A percentile compares a stretch with the other conserved stretches of the same genome.
These are phyloP conservation scores for Heteromeles arbutifolia DNA, from an alignment of 306 rosid genomes.

Conservation along the genomic window DNA sequence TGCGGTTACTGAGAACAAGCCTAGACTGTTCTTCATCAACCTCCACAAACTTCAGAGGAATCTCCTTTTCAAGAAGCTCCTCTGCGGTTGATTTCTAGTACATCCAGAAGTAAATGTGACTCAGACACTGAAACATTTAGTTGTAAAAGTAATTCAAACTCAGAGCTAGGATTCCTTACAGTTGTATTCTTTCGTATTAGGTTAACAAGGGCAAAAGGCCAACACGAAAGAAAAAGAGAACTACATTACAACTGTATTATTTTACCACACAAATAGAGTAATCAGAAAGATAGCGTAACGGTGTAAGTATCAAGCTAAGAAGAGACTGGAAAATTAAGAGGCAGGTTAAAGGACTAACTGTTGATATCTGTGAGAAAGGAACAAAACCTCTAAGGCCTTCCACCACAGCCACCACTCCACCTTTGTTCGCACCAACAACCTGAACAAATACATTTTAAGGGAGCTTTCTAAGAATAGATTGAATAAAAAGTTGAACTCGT, in stretches of 20 bases:
- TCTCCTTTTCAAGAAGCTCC: constrained; percentile 72
- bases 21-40: constrained; percentile 90
- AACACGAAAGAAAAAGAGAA: too few species aligned
- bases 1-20: constrained; percentile 92
- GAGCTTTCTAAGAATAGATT: neutral
- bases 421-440: constrained; percentile 82
- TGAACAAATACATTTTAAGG: constrained; percentile 19
- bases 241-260: neutral
- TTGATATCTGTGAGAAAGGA: constrained; percentile 91
- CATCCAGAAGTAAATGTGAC: constrained; percentile 4
- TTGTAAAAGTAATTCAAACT: neutral
- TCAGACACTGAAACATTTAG: neutral
- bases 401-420: constrained; percentile 90
- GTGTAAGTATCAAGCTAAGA: neutral
- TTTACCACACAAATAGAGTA: neutral
- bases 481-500: neutral
- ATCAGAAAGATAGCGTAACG: neutral
- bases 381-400: constrained; percentile 94
- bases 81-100: constrained; percentile 70
- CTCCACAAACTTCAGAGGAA: constrained; percentile 95
- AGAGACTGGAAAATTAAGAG: neutral
- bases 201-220: too few species aligned
- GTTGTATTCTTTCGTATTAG: too few species aligned
- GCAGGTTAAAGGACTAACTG: constrained; percentile 54
- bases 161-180: neutral